These are phyloP conservation scores for Malus hybrid DNA, from an alignment of 331 rosid genomes.

Conservation along the genomic window DNA sequence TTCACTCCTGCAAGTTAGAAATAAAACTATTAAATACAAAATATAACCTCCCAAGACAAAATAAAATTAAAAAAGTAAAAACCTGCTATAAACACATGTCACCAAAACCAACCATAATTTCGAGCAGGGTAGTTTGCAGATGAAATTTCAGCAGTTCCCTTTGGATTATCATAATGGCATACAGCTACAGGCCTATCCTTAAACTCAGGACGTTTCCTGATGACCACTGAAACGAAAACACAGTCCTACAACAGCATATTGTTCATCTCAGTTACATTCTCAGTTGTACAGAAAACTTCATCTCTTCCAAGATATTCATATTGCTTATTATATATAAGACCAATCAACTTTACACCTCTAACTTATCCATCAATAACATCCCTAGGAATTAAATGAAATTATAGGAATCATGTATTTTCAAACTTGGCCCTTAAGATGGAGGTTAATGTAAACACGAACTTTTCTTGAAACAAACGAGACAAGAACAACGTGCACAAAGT, in stretches of 20 bases:
- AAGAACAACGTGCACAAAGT: no score
- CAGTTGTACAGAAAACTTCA: background rate
- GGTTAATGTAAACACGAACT: no score
- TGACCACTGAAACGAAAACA: conserved; percentile 87
- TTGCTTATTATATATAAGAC: background rate
- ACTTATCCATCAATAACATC: background rate
- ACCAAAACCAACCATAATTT: conserved; percentile 56
- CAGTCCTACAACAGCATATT: conserved; percentile 64
- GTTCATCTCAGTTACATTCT: conserved; percentile 13
- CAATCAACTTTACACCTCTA: conserved; percentile 5
- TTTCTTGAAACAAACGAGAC: no score
- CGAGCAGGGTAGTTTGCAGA: conserved; percentile 98
- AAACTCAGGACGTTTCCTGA: conserved; percentile 55
- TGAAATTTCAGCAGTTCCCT: conserved; percentile 93
- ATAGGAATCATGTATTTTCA: background rate
- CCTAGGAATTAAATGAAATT: background rate
- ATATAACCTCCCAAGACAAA: conserved; percentile 3
- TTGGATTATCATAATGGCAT: conserved; percentile 80
- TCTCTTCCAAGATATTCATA: background rate
- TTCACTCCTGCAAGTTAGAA: conserved; percentile 48
- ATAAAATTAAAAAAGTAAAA: background rate
- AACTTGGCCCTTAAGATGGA: background rate
- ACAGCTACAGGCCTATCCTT: conserved; percentile 83
- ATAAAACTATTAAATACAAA: conserved; percentile 3
- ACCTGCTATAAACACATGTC: conserved; percentile 2